Evolutionary conservation across 345 rosid species (phyloP).

Genomic region (Citrus trifoliata): DNA sequence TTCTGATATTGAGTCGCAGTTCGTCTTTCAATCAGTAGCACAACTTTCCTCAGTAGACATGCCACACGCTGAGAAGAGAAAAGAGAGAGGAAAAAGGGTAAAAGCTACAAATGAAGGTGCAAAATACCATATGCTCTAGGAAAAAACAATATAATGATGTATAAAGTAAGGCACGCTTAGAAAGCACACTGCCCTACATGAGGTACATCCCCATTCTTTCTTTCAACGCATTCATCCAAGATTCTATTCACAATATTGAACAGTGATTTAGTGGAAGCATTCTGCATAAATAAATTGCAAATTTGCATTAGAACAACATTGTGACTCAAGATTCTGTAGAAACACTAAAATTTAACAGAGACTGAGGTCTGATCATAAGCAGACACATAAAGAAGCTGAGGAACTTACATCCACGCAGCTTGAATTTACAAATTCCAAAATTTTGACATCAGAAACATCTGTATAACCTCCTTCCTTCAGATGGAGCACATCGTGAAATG

Average conservation of each 20-base stretch:
- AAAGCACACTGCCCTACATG: conserved; percentile 51
- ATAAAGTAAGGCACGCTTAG: conserved; percentile 7
- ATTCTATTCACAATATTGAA: conserved; percentile 57
- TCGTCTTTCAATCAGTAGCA: conserved; percentile 70
- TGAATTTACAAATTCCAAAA: conserved; percentile 58
- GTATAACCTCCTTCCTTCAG: conserved; percentile 42
- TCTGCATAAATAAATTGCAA: conserved; percentile 40
- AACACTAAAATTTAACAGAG: not conserved
- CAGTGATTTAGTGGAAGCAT: conserved; percentile 64
- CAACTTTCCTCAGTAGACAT: conserved; percentile 51
- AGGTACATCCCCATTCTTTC: conserved; percentile 61
- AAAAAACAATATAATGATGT: not conserved
- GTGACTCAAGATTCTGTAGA: not conserved
- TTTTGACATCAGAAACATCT: conserved; percentile 56
- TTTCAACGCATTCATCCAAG: conserved; percentile 68
- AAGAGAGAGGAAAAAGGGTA: conserved; percentile 1
- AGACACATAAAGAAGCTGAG: conserved; percentile 8
- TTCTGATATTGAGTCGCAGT: conserved; percentile 68
- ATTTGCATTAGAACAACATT: conserved; percentile 21
- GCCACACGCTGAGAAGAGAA: conserved; percentile 43
- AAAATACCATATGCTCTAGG: not conserved
- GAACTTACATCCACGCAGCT: conserved; percentile 63
- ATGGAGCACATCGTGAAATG: conserved; percentile 37
- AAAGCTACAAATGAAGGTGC: conserved; percentile 1
- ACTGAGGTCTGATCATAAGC: not conserved